phyloP scores from a whole-genome alignment of 78 protist genomes.

The Planoprotostelium fungivorum region DNA sequence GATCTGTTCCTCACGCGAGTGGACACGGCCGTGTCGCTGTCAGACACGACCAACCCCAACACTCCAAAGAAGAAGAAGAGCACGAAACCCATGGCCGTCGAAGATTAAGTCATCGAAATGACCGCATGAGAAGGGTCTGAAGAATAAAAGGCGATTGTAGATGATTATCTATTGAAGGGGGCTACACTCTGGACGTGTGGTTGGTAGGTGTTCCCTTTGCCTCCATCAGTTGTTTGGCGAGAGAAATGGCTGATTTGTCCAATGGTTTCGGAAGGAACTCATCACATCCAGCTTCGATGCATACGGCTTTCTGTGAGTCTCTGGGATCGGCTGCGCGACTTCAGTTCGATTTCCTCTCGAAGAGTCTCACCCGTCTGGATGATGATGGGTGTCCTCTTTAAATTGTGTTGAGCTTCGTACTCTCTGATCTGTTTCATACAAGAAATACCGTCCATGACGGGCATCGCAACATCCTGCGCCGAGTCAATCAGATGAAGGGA shows the following conservation, averaged over 20 bases:
- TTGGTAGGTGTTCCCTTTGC: not conserved
- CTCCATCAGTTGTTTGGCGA: not conserved
- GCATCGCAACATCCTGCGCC: constrained; percentile 50
- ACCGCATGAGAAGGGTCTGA: too few relatives aligned
- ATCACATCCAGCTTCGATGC: constrained; percentile 59
- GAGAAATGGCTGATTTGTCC: constrained; percentile 6
- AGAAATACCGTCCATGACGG: constrained; percentile 61
- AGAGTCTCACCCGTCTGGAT: constrained; percentile 26
- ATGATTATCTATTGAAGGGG: too few relatives aligned
- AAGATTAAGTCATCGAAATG: too few relatives aligned
- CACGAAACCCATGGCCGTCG: not conserved
- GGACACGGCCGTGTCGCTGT: not conserved
- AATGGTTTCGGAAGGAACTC: constrained; percentile 56
- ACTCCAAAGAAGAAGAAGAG: too few relatives aligned
- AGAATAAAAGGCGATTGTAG: too few relatives aligned
- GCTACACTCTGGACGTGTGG: not conserved
- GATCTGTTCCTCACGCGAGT: not conserved
- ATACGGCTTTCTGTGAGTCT: constrained; percentile 28
- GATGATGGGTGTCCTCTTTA: constrained; percentile 50
- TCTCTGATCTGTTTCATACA: constrained; percentile 51
- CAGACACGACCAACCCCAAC: not conserved
- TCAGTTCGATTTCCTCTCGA: not conserved
- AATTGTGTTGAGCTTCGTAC: constrained; percentile 41
- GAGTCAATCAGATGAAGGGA: too few relatives aligned
- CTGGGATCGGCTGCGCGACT: constrained; percentile 36